Conservation (phyloP, 78 protist species). For the Mastigamoeba balamuthi region DNA sequence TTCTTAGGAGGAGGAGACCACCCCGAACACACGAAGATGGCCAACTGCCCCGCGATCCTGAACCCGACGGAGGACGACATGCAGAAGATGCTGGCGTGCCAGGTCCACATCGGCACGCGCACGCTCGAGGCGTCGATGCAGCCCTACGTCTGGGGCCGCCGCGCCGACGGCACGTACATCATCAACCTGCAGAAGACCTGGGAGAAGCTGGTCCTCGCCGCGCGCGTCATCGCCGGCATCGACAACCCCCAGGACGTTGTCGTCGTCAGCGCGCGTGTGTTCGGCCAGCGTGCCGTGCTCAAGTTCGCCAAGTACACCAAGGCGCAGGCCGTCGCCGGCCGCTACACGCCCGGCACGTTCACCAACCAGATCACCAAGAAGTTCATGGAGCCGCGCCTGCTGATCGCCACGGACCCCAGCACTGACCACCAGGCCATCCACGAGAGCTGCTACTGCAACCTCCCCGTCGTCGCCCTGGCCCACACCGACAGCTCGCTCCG, state of each 20-base stretch:
- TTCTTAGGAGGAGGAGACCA: too few species aligned
- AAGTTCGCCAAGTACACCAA: slow-evolving; percentile 94
- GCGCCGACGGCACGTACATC: slow-evolving; percentile 84
- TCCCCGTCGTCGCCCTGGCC: slow-evolving; percentile 98
- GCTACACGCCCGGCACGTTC: slow-evolving; percentile 99
- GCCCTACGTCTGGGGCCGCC: slow-evolving; percentile 84
- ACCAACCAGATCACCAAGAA: slow-evolving; percentile 95
- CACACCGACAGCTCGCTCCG: slow-evolving; percentile 89
- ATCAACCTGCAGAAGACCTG: slow-evolving; percentile 96
- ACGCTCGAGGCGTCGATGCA: slow-evolving; percentile 78
- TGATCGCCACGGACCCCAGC: slow-evolving; percentile 94
- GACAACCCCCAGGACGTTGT: slow-evolving; percentile 94
- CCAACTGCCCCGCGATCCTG: slow-evolving; percentile 62
- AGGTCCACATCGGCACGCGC: slow-evolving; percentile 89
- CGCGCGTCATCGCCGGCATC: slow-evolving; percentile 95
- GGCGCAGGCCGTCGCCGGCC: slow-evolving; percentile 87
- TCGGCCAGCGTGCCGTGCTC: slow-evolving; percentile 97
- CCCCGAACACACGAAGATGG: too few species aligned
- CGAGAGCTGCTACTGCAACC: slow-evolving; percentile 95
- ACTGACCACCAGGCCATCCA: slow-evolving; percentile 93
- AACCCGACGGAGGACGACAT: slow-evolving; percentile 85
- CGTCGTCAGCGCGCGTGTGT: slow-evolving; percentile 82
- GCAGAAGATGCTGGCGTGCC: slow-evolving; percentile 87
- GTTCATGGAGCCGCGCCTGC: slow-evolving; percentile 98
- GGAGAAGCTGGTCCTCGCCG: slow-evolving; percentile 99